Evolutionary conservation across 2,329 filamentous ascomycete genomes (phyloP), one percentile per base, ranked within the genome.

Genomic region (Periconia macrospinosa): DNA sequence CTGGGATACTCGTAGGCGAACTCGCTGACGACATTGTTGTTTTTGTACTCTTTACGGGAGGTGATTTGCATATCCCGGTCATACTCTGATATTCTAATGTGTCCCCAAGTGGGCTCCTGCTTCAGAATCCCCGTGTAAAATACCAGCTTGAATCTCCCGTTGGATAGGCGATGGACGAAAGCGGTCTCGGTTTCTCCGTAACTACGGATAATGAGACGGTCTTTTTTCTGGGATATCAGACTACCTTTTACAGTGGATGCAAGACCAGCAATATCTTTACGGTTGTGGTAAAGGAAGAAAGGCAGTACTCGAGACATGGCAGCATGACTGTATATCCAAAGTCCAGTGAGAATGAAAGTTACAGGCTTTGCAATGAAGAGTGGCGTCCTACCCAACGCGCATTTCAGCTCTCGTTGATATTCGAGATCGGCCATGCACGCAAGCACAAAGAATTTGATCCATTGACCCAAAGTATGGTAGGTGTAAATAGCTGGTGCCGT

Each of bases 351-450:
- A 8, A 75, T n/a, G 46, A 77, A 75, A 0, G 70, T 73, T 3
- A 66, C 60, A 10, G 75, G 75, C 18, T 69, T 68, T 5, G 71
- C 71, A 11, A 79, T 45, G 19, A 75, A 45, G 3, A 55, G 57
- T 13, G 73, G 72, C 20, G 74, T 72, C 18, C 59, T 49, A 43
- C 66, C 63, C 48, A 79, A 70, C 46, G 77, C 74, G 60, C 78
- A 77, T 52, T 78, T 73, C 44, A 82, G 70, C 50, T 83, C 80
- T 55, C 79, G 70, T 56, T 82, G 77, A 54, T 78, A 81, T 57
- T 83, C 80, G 0, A 78, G 75, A 58, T 83, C 80, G 2, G 80
- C 80, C 57, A 82, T 75, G 18, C 80, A 68, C 11, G 80, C 78
- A 42, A 82, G 74, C 8, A 80, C 68, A 33, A 79, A 68, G 58